These are phyloP conservation scores for Bisporella sp. DNA, from an alignment of 2,329 filamentous ascomycete species.

Conservation along the genomic window DNA sequence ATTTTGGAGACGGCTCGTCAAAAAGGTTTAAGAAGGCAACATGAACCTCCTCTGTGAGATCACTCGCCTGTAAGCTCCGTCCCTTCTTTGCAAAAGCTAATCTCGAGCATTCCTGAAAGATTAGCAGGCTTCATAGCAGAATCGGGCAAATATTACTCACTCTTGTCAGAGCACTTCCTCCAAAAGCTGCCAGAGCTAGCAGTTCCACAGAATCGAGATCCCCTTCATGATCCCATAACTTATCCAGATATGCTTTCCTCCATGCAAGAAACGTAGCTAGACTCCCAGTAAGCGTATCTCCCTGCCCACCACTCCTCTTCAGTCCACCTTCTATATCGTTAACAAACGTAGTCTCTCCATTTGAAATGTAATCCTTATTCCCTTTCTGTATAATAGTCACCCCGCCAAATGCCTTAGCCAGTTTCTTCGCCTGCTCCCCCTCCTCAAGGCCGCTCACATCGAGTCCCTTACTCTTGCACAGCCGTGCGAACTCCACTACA, in stretches of 20 bases:
- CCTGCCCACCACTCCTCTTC: constrained; percentile 91
- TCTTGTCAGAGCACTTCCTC: constrained; percentile 79
- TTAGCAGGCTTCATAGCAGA: constrained; percentile 15
- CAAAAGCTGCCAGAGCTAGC: constrained; percentile 75
- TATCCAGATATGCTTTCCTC: constrained; percentile 78
- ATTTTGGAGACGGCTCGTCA: constrained; percentile 41
- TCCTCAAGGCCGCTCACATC: constrained; percentile 40
- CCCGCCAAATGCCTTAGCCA: constrained; percentile 73
- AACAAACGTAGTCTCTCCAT: constrained; percentile 67
- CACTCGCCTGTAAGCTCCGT: constrained; percentile 83
- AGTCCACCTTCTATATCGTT: constrained; percentile 73
- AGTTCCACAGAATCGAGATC: constrained; percentile 49
- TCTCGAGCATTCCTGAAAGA: constrained; percentile 67
- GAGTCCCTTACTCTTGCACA: constrained; percentile 70
- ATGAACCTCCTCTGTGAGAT: constrained; percentile 87
- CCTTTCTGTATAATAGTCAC: constrained; percentile 94
- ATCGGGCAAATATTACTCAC: constrained; percentile 36
- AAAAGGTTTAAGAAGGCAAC: constrained; percentile 73
- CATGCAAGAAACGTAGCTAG: constrained; percentile 86
- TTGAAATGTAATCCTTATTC: constrained; percentile 70
- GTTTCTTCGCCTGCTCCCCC: constrained; percentile 46
- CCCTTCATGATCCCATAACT: constrained; percentile 62
- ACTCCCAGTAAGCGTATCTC: constrained; percentile 87
- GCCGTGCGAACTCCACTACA: constrained; percentile 79
- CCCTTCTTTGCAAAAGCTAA: constrained; percentile 82